Evolutionary conservation across 1,284 basidiomycete genomes (phyloP), one percentile per base, ranked within the genome.

Genomic region (Cryptococcus amylolentus): DNA sequence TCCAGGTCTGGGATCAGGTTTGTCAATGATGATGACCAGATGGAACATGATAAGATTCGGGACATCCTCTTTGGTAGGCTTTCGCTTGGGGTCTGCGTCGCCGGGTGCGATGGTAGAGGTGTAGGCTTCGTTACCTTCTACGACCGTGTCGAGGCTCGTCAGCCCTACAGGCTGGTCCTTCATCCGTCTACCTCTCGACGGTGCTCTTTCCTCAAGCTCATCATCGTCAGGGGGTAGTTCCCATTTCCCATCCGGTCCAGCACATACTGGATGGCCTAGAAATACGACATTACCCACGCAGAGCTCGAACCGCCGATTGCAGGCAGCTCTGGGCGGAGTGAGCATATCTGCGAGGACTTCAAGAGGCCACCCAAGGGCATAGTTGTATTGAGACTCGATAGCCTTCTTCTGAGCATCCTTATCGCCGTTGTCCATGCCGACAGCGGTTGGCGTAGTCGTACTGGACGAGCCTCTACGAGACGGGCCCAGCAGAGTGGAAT

Each of bases 221-320:
- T 65, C 64, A 16, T 66, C 67, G 8, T 62, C 60, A 0, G 58
- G 51, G 5, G 68, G 70, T 52, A 57, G 70, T 39, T 63, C 64
- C 89, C 89, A 91, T 6, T 75, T 78, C 0, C 86, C 88, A 64
- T 88, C 86, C n/a, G 81, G 68, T 37, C 88, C 86, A 10, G 85
- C 84, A 66, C 87, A 88, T 1, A 98, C 91, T 0, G 95, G 95
- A 74, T 98, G 94, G 0, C 95, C 95, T 41, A 98, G 82, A 71
- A 98, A 98, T 2, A 86, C 89, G n/a, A 98, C 82, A 67, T 94
- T 88, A 68, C 98, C 93, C 20, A 97, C 87, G 45, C 89, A 77
- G 28, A 98, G 83, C 73, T 96, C 93, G 70, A 97, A 98, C 70
- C 91, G 91, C 72, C 92, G 90, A 75, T 98, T 91, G 70, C 92